Evolutionary conservation across 2,329 filamentous ascomycete species (phyloP).

Genomic region (Colletotrichum shisoi): DNA sequence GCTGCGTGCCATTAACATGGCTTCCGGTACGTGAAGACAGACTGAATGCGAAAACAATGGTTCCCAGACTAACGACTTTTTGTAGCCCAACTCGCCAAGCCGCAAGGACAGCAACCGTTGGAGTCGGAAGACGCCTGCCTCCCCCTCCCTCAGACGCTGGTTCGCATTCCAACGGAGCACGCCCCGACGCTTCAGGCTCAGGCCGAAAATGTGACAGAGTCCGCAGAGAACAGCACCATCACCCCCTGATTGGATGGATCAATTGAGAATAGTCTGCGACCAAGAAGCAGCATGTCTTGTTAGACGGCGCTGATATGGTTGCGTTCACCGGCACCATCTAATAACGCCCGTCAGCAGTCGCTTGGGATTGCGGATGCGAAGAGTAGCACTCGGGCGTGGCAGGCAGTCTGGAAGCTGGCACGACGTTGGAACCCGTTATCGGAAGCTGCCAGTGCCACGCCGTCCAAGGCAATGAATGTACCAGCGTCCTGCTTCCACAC

Average conservation of each 20-base stretch:
- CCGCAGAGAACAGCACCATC: constrained; percentile 47
- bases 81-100: constrained; percentile 73
- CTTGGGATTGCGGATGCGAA: not conserved
- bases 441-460: constrained; percentile 8
- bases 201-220: constrained; percentile 60
- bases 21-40: constrained; percentile 68
- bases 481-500: constrained; percentile 8
- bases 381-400: not conserved
- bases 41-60: not conserved
- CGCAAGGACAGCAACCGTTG: constrained; percentile 55
- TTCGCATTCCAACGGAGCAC: constrained; percentile 84
- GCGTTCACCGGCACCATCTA: not conserved
- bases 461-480: not conserved
- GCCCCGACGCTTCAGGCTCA: constrained; percentile 70
- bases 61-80: constrained; percentile 12
- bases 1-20: constrained; percentile 84
- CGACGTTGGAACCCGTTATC: not conserved
- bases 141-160: constrained; percentile 78
- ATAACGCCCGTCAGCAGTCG: not conserved
- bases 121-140: constrained; percentile 43
- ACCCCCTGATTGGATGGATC: constrained; percentile 15
- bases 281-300: constrained; percentile 21
- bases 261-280: not conserved
- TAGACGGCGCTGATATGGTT: not conserved
- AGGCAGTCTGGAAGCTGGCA: not conserved